Evolutionary conservation across 148 eudicot genomes (phyloP), one percentile per base, ranked within the genome.

Genomic region (Suaeda aralocaspica): DNA sequence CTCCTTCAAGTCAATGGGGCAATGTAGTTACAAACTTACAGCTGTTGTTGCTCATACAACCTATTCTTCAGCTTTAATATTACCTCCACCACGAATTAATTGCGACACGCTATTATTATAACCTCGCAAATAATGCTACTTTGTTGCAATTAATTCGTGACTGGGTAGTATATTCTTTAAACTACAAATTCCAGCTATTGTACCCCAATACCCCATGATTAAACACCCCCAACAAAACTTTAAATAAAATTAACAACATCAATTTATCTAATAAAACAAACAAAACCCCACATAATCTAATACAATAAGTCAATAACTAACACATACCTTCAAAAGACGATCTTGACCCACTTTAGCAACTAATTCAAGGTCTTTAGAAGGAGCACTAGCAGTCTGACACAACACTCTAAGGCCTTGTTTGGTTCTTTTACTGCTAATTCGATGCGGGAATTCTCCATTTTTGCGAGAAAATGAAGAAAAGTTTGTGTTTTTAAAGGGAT

Each of bases 301-400:
- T 26, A 19, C 0, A 25, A 60, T 2, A 41, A 74, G n/a, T 16
- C 6, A 34, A 13, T 9, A n/a, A n/a, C n/a, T n/a, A 28, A 50
- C 6, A 30, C 26, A 29, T 36, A 82, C 96, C 86, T 90, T 91
- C 72, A 72, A 74, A 10, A 91, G 85, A 69, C 96, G 96, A 53
- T 88, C 89, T 72, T 84, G 83, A 61, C 96, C 96, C 26, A 26
- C 84, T 59, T 71, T 70, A 21, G 59, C 70, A 24, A 79, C 78
- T 12, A 67, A 59, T 42, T 80, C 74, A 49, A 64, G 73, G 57
- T 78, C 74, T 41, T 66, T 67, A 36, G 83, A 55, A 42, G 85
- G 77, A 57, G 80, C 55, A 33, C 71, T 80, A 25, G 82, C 69
- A 50, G 85, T 67, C 61, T 76, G 87, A 77, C 82, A 79, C 30